Evolutionary conservation across 2,329 filamentous ascomycete species (phyloP).

Genomic region (Fusarium sp.): DNA sequence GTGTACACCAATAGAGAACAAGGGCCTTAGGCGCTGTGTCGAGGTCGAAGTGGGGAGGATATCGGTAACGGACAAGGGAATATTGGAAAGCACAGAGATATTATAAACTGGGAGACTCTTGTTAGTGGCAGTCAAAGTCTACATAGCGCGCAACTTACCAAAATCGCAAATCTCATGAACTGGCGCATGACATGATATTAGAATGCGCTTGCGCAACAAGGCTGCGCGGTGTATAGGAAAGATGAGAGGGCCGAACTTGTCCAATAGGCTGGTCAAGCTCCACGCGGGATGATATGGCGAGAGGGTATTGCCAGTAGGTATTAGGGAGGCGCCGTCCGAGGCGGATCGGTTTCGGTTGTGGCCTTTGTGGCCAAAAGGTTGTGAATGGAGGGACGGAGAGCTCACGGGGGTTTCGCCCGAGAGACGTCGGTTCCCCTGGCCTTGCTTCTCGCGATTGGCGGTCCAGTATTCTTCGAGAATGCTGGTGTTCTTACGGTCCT

Average conservation of each 20-base stretch:
- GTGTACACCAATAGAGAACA: conserved; percentile 95
- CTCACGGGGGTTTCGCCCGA: conserved; percentile 62
- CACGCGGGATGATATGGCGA: conserved; percentile 87
- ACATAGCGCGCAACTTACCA: conserved; percentile 65
- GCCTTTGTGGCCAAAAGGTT: conserved; percentile 51
- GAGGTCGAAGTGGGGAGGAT: conserved; percentile 73
- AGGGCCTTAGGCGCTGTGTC: conserved; percentile 76
- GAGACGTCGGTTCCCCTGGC: conserved; percentile 48
- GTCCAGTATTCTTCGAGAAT: conserved; percentile 86
- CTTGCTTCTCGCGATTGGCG: conserved; percentile 55
- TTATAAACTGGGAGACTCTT: conserved; percentile 77
- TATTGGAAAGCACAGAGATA: conserved; percentile 90
- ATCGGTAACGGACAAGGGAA: conserved; percentile 79
- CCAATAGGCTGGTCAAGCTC: conserved; percentile 80
- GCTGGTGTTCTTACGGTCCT: conserved; percentile 71
- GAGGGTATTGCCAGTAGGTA: conserved; percentile 73
- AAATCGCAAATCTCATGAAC: conserved; percentile 90
- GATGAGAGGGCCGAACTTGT: conserved; percentile 88
- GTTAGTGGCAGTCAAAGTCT: conserved; percentile 21
- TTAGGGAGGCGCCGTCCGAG: conserved; percentile 70
- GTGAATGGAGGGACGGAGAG: conserved; percentile 58
- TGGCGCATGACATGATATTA: conserved; percentile 87
- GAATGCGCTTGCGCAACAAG: conserved; percentile 85
- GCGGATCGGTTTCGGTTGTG: conserved; percentile 69
- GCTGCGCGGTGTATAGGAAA: conserved; percentile 93